A percentile compares a stretch with the other conserved stretches of the same genome.
These are phyloP conservation scores for Carex cristatella DNA, from an alignment of 176 grass and related monocot species.

Conservation along the genomic window DNA sequence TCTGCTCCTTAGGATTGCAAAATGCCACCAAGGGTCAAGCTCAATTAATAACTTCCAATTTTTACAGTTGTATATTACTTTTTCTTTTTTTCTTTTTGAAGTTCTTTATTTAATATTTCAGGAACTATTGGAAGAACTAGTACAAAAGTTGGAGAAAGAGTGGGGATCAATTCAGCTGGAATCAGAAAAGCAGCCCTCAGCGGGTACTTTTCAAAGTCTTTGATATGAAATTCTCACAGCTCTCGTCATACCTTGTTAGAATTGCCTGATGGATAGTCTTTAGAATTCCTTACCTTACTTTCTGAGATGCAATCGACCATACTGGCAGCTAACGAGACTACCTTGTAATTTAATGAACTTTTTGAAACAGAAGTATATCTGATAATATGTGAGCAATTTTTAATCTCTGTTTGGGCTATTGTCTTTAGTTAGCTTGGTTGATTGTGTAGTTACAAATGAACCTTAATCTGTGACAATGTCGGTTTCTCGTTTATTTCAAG, in stretches of 20 bases:
- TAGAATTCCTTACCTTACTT: slow-evolving; percentile 19
- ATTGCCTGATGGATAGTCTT: background rate
- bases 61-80: background rate
- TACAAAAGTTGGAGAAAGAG: slow-evolving; percentile 43
- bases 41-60: background rate
- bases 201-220: slow-evolving; percentile 42
- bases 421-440: background rate
- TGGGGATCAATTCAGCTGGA: slow-evolving; percentile 67
- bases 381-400: background rate
- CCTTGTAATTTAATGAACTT: background rate
- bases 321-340: background rate
- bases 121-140: too few species aligned
- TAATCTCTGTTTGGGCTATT: background rate
- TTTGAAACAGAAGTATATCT: background rate
- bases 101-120: too few species aligned
- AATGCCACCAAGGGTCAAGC: background rate
- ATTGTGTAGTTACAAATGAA: background rate
- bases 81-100: background rate
- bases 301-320: background rate
- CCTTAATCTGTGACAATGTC: background rate
- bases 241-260: slow-evolving; percentile 3
- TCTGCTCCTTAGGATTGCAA: background rate
- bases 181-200: slow-evolving; percentile 66
- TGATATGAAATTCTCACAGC: background rate
- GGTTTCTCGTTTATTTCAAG: slow-evolving; percentile 11